phyloP scores from a whole-genome alignment of 441 rosid species.

The Syzygium malaccense region DNA sequence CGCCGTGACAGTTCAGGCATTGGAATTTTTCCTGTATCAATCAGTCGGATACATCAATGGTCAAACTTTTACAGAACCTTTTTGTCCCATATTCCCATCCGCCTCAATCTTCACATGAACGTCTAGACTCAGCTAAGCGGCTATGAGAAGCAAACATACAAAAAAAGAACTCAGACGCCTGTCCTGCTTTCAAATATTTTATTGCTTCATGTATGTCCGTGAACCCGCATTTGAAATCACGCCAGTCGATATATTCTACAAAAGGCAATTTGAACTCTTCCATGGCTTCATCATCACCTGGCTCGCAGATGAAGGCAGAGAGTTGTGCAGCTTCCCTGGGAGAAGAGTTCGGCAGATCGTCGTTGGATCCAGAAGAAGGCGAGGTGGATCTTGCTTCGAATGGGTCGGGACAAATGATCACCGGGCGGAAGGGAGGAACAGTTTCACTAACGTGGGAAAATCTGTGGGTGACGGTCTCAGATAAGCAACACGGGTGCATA shows the following conservation, averaged over 20 bases:
- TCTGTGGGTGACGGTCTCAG: slow-evolving; percentile 6
- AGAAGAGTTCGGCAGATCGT: background rate
- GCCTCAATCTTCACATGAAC: background rate
- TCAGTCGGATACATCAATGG: background rate
- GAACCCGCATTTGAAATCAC: background rate
- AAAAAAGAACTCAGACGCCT: background rate
- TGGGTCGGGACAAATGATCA: background rate
- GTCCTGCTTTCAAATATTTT: background rate
- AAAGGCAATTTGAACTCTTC: background rate
- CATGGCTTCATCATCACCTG: background rate
- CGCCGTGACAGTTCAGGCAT: background rate
- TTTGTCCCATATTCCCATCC: background rate
- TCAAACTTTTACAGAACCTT: background rate
- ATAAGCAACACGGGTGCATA: slow-evolving; percentile 1
- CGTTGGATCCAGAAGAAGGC: background rate
- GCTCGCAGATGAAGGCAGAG: background rate
- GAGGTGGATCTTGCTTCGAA: background rate
- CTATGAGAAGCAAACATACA: background rate
- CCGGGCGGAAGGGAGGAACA: background rate
- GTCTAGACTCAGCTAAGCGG: background rate
- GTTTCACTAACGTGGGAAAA: slow-evolving; percentile 13
- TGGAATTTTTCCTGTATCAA: background rate
- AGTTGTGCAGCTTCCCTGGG: background rate
- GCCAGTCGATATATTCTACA: background rate
- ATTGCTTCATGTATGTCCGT: background rate